Percentiles rank a stretch among this genome's conserved stretches.
phyloP scores from a whole-genome alignment of 2,329 filamentous ascomycete species.

The Beauveria rudraprayagi region DNA sequence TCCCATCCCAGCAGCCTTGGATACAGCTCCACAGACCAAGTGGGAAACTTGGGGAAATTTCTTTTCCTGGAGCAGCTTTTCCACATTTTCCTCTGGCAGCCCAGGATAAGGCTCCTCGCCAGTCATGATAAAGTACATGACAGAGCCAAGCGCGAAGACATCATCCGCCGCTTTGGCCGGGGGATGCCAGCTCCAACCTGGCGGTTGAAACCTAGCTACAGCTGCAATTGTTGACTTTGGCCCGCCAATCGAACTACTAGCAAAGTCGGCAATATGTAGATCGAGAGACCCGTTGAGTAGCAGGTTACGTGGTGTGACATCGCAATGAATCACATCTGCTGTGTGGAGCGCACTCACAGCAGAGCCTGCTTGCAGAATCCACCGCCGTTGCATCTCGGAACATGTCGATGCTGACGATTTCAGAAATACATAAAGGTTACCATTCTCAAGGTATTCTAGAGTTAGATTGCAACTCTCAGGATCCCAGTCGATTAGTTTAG shows the following conservation, averaged over 20 bases:
- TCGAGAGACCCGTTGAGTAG: conserved; percentile 26
- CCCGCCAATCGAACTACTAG: conserved; percentile 23
- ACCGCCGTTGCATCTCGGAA: conserved; percentile 17
- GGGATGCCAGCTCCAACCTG: conserved; percentile 19
- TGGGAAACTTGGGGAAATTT: conserved; percentile 22
- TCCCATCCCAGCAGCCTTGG: conserved; percentile 21
- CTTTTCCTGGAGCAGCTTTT: conserved; percentile 17
- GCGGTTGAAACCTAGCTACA: conserved; percentile 18
- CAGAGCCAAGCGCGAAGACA: conserved; percentile 26
- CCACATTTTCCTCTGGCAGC: conserved; percentile 22
- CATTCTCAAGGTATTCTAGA: conserved; percentile 20
- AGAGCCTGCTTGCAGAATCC: conserved; percentile 26
- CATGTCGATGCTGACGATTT: conserved; percentile 1
- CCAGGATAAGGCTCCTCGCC: conserved; percentile 22
- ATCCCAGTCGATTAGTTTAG: conserved; percentile 18
- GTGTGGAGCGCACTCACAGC: conserved; percentile 27
- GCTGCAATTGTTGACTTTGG: conserved; percentile 17
- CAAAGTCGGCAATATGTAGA: conserved; percentile 30
- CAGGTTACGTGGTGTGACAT: conserved; percentile 31
- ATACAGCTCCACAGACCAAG: conserved; percentile 22
- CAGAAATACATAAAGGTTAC: conserved; percentile 18
- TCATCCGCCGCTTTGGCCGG: conserved; percentile 19
- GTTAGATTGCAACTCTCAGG: conserved; percentile 17
- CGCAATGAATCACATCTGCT: conserved; percentile 30
- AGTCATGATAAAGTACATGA: conserved; percentile 27